Conservation (phyloP, 1,284 basidiomycete species). For the Testicularia cyperi region DNA sequence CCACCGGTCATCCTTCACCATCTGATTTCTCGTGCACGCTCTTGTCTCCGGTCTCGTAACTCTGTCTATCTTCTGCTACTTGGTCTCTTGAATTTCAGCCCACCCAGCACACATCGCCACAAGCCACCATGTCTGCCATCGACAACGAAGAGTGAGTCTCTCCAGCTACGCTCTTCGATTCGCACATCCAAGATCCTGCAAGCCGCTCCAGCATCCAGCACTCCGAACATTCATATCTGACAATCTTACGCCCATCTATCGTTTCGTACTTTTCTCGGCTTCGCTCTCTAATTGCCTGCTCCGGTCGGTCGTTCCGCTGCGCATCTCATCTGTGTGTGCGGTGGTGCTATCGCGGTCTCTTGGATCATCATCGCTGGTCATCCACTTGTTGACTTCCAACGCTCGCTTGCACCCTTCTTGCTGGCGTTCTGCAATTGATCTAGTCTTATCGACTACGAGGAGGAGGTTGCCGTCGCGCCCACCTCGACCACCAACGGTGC, state of each 20-base stretch:
- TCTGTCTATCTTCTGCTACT: not conserved
- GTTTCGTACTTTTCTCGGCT: not conserved
- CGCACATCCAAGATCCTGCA: no score
- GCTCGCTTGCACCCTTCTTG: no score
- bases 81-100: not conserved
- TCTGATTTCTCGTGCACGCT: no score
- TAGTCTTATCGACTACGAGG: constrained; percentile 61
- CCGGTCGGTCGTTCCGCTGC: no score
- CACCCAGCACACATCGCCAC: not conserved
- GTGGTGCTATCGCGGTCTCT: no score
- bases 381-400: not conserved
- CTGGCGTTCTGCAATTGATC: not conserved
- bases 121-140: constrained; percentile 49
- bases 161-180: no score
- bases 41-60: not conserved
- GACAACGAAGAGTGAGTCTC: constrained; percentile 60
- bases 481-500: constrained; percentile 46
- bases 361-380: constrained; percentile 5
- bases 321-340: no score
- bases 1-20: no score
- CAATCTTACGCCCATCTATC: no score
- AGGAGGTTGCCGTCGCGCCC: constrained; percentile 56
- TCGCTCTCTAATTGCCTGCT: constrained; percentile 1
- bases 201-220: no score
- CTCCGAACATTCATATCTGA: no score